Evolutionary conservation across 108 stramenopile genomes (phyloP).

Genomic region (Cylindrotheca closterium): DNA sequence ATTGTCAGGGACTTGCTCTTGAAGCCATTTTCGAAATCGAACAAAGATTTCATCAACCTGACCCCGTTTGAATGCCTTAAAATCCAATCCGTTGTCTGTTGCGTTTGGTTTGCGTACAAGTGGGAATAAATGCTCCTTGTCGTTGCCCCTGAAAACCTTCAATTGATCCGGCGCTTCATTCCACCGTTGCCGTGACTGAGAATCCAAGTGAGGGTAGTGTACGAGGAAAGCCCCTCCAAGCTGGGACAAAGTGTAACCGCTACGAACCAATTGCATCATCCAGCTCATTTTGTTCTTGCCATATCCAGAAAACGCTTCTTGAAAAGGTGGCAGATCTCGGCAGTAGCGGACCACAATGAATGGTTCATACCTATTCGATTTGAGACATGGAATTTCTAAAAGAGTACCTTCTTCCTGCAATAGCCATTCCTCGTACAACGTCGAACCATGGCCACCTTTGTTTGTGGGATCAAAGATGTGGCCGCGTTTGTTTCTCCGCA

Average conservation of each 20-base stretch:
- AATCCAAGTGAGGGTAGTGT: constrained; percentile 85
- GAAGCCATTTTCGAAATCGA: constrained; percentile 69
- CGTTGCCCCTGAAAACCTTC: background rate
- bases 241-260: constrained; percentile 64
- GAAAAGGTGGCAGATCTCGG: constrained; percentile 73
- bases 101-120: constrained; percentile 13
- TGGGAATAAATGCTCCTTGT: background rate
- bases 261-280: constrained; percentile 73
- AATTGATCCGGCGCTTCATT: constrained; percentile 56
- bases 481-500: constrained; percentile 25
- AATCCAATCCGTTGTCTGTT: constrained; percentile 30
- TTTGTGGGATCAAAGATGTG: constrained; percentile 80
- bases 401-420: constrained; percentile 35
- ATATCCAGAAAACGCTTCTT: constrained; percentile 74
- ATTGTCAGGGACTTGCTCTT: constrained; percentile 36
- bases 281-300: constrained; percentile 87
- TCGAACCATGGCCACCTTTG: constrained; percentile 81
- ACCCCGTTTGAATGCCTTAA: constrained; percentile 55
- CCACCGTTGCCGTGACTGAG: constrained; percentile 58
- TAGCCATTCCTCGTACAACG: constrained; percentile 58
- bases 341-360: constrained; percentile 77
- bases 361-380: constrained; percentile 84
- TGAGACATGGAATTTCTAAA: constrained; percentile 61
- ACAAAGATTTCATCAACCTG: constrained; percentile 74
- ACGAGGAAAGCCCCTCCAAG: constrained; percentile 63